These are phyloP conservation scores for Triticum urartu DNA, from an alignment of 176 grass and related monocot species.

Conservation along the genomic window DNA sequence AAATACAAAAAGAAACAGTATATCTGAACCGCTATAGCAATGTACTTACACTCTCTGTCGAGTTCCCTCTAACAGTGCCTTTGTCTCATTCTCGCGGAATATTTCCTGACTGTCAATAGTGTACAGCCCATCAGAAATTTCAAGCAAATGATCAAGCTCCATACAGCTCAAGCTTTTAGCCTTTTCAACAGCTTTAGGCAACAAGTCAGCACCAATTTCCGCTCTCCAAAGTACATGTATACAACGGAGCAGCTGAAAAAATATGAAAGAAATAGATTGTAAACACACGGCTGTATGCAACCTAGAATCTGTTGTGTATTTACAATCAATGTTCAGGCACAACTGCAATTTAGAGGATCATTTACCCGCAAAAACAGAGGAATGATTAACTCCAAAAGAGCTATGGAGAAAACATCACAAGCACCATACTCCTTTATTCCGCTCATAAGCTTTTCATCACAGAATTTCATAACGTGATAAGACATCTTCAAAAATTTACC, in stretches of 20 bases:
- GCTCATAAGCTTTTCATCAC: background rate
- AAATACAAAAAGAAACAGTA: background rate
- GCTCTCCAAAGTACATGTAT: constrained; percentile 46
- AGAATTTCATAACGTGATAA: background rate
- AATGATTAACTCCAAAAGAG: constrained; percentile 54
- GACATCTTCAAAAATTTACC: background rate
- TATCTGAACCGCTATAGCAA: background rate
- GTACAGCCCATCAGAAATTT: constrained; percentile 37
- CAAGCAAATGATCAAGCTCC: constrained; percentile 52
- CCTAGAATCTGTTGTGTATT: background rate
- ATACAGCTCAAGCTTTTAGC: constrained; percentile 53
- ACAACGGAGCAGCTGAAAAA: constrained; percentile 51
- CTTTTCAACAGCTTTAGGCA: constrained; percentile 34
- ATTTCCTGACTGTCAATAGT: constrained; percentile 27
- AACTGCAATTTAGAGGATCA: background rate
- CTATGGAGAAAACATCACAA: constrained; percentile 39
- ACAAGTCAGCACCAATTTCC: constrained; percentile 24
- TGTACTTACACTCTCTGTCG: constrained; percentile 52
- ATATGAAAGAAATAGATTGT: background rate
- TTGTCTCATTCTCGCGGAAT: constrained; percentile 46
- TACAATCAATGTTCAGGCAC: background rate
- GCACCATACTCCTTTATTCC: background rate
- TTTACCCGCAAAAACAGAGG: constrained; percentile 58
- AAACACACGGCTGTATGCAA: background rate
- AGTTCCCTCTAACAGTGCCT: constrained; percentile 62